Conservation (phyloP, 441 rosid genomes). For the Codiaeum variegatum region DNA sequence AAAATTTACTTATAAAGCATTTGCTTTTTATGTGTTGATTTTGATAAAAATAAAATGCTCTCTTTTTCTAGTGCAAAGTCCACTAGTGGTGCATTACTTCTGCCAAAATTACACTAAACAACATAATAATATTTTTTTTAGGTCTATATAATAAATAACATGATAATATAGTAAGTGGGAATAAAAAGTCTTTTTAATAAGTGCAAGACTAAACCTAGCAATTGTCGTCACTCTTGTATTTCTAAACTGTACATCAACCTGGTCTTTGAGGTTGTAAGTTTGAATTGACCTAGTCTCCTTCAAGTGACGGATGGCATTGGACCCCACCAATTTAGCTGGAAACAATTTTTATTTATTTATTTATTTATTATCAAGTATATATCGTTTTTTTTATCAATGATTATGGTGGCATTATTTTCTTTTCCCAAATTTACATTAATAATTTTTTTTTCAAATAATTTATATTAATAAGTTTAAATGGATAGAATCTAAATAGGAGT, state of each 20-base stretch:
- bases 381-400: not conserved
- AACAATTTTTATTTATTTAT: not conserved
- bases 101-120: not conserved
- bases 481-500: no score
- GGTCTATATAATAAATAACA: no score
- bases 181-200: not conserved
- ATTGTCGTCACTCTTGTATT: not conserved
- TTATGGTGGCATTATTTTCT: not conserved
- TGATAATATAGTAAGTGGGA: not conserved
- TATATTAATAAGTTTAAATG: no score
- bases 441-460: no score
- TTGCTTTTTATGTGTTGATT: not conserved
- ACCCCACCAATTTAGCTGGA: not conserved
- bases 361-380: not conserved
- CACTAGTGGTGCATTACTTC: not conserved
- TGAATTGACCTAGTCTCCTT: not conserved
- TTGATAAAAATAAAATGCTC: constrained; percentile 3
- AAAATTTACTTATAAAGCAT: not conserved
- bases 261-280: not conserved
- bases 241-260: not conserved
- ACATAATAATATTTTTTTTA: no score
- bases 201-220: not conserved
- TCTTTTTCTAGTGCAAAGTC: not conserved
- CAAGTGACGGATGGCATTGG: not conserved
- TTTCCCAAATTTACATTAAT: no score